Base-by-base conservation (phyloP, 345 rosid species). In the Sonneratia alba region DNA sequence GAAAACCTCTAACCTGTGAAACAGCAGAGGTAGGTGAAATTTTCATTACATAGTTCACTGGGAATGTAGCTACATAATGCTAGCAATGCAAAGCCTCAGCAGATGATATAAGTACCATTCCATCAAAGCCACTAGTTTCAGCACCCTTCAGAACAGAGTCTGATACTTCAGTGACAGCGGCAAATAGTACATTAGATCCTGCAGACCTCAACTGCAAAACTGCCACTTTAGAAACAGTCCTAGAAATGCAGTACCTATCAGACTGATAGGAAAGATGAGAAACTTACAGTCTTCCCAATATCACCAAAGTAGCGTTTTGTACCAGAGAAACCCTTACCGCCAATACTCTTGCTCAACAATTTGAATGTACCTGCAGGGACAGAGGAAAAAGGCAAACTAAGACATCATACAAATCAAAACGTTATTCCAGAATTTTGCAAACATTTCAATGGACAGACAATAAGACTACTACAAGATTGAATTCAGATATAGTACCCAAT, bases 251-350 rank as follows among this genome's bases (percentile, higher is more conserved):
- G 45, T 21, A n/a, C 8, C 22, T 67, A 51, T 3, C 67, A 66
- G 47, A 66, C 12, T 16, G 34, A 43, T 27, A 73, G 0, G 42
- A 12, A 34, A 40, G 53, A 37, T 13, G 27, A 67, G 64, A 66
- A 24, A 82, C 94, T 76, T 85, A 93, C 98, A 70, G 92, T 93
- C 82, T 84, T 91, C 70, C 88, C 93, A 70, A 93, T 79, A 78
- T 93, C 98, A 79, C 98, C 98, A 47, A 93, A 87, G 85, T 93
- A 93, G 71, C 94, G 94, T 70, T 84, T 91, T 71, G 96, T 91
- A 75, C 98, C 96, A 12, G 92, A 88, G 79, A 88, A 86, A 45
- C 92, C 96, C 82, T 84, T 89, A 64, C 77, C 84, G 75, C 84
- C 72, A 48, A 93, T 88, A 74, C 87, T 84, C 82, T 85, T 93